These are phyloP conservation scores for Kwoniella shandongensis DNA, from an alignment of 768 basidiomycete species.

Conservation along the genomic window DNA sequence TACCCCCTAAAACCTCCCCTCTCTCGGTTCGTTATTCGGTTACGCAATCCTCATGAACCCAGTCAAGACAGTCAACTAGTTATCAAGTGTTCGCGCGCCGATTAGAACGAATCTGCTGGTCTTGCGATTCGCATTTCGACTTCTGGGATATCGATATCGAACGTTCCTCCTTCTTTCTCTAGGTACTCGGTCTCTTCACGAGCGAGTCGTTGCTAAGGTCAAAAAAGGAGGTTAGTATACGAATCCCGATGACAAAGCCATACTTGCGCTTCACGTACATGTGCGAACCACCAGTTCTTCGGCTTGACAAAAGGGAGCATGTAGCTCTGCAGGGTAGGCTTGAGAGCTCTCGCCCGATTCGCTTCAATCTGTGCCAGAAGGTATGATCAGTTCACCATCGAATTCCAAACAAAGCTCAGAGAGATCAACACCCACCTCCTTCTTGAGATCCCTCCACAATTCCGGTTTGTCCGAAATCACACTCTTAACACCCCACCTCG, in stretches of 20 bases:
- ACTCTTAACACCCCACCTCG: constrained; percentile 49
- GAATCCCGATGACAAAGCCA: background rate
- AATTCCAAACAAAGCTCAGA: no score
- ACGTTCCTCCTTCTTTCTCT: constrained; percentile 48
- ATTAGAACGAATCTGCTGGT: constrained; percentile 11
- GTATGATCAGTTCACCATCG: background rate
- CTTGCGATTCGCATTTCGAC: constrained; percentile 28
- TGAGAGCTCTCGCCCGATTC: constrained; percentile 26
- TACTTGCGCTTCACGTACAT: constrained; percentile 19
- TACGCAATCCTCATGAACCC: no score
- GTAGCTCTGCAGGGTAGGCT: constrained; percentile 27
- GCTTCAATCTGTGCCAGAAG: constrained; percentile 25
- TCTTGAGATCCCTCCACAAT: constrained; percentile 37
- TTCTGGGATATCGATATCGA: constrained; percentile 28
- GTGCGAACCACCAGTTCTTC: constrained; percentile 42
- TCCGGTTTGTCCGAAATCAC: constrained; percentile 54
- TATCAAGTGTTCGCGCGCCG: no score
- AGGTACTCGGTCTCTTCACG: constrained; percentile 49
- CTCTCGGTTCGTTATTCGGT: no score
- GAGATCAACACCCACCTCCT: constrained; percentile 43
- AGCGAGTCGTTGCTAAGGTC: constrained; percentile 27
- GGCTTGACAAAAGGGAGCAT: constrained; percentile 32
- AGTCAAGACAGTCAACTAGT: no score
- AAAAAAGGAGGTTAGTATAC: no score
- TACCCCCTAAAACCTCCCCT: no score